Evolutionary conservation across 305 asterid species (phyloP).

Genomic region (Withania somnifera): DNA sequence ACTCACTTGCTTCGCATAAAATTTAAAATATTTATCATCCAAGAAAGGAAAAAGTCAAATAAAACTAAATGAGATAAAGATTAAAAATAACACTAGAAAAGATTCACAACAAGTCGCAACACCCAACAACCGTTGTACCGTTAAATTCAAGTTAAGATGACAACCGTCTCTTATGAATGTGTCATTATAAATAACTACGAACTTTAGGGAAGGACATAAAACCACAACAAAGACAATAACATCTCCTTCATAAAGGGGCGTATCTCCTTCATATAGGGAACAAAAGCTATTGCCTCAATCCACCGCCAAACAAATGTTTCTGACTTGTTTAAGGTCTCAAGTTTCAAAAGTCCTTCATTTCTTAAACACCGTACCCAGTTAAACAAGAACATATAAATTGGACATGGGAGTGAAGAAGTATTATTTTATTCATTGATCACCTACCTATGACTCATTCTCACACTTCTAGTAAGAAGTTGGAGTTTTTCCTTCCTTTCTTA

Average conservation of each 20-base stretch:
- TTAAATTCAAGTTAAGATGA: background rate
- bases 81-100: background rate
- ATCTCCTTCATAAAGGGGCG: background rate
- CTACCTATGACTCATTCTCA: background rate
- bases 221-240: background rate
- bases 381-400: background rate
- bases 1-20: background rate
- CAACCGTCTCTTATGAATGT: background rate
- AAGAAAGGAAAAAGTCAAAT: background rate
- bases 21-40: background rate
- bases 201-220: background rate
- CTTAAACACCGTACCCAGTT: background rate
- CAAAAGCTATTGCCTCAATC: background rate
- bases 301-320: background rate
- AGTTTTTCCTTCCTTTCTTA: background rate
- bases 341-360: background rate
- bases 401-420: background rate
- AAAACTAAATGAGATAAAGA: background rate
- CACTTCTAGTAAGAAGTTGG: background rate
- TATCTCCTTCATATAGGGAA: too few relatives aligned
- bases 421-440: background rate
- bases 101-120: background rate
- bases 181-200: background rate
- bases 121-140: background rate
- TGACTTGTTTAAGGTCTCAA: background rate